Percentiles rank a stretch among this genome's conserved stretches.
Conservation (phyloP, 805 yeast genomes). For the Nakazawaea ernobii region DNA sequence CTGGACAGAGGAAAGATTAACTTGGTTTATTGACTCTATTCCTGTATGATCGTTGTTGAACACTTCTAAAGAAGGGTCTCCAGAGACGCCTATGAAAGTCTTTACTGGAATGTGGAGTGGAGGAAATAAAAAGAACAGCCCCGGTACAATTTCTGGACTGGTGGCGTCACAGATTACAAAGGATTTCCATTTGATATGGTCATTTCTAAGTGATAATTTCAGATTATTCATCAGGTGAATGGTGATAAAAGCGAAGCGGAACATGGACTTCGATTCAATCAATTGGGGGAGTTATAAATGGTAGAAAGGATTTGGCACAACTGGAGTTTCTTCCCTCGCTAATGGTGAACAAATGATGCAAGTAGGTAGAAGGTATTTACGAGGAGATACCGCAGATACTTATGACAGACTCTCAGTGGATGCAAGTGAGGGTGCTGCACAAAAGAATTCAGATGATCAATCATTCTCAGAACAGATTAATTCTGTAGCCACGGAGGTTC, state of each 20-base stretch:
- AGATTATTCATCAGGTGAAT: constrained; percentile 62
- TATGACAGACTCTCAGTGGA: background rate
- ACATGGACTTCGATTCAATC: constrained; percentile 55
- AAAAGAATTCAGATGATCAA: background rate
- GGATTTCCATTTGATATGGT: constrained; percentile 66
- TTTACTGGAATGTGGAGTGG: constrained; percentile 77
- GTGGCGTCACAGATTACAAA: constrained; percentile 62
- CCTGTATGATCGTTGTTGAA: constrained; percentile 58
- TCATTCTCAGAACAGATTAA: no score
- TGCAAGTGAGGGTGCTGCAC: background rate
- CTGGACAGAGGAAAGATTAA: constrained; percentile 63
- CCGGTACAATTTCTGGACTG: constrained; percentile 83
- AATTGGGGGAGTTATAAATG: constrained; percentile 53
- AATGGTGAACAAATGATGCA: constrained; percentile 18
- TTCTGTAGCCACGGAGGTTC: no score
- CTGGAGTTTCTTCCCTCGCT: constrained; percentile 33
- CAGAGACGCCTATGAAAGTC: constrained; percentile 84
- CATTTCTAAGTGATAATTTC: constrained; percentile 51
- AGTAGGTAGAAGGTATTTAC: background rate
- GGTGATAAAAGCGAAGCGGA: constrained; percentile 51
- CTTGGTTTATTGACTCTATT: constrained; percentile 71
- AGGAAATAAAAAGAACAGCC: constrained; percentile 60
- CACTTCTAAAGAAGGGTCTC: constrained; percentile 62
- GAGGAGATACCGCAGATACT: background rate
- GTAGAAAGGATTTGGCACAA: constrained; percentile 44